A percentile compares a stretch with the other conserved stretches of the same genome.
Conservation (phyloP, 345 rosid species). For the Linum lewisii region DNA sequence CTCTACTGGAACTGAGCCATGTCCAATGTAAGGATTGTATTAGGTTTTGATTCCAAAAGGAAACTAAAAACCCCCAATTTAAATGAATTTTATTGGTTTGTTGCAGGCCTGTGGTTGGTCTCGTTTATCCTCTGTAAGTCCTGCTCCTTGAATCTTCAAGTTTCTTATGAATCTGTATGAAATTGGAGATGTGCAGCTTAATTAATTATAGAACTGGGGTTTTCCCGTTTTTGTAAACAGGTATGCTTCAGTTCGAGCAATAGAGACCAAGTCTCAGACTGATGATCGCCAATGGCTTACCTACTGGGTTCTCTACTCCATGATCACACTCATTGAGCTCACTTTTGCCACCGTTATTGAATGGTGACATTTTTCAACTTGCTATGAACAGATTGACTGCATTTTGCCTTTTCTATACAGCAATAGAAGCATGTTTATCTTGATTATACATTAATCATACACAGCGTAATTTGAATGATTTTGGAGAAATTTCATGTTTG, state of each 20-base stretch:
- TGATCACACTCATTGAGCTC: conserved; percentile 82
- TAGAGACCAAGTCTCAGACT: conserved; percentile 67
- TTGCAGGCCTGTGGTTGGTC: conserved; percentile 85
- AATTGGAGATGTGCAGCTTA: background rate
- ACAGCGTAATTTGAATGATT: no score
- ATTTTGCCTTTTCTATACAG: background rate
- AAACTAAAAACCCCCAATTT: conserved; percentile 2
- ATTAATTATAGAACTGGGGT: no score
- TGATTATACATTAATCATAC: no score
- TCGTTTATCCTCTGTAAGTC: conserved; percentile 90
- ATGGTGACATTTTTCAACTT: conserved; percentile 35
- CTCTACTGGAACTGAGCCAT: background rate
- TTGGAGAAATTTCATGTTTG: no score
- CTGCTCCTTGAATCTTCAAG: background rate
- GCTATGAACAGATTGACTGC: no score
- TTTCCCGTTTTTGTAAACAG: conserved; percentile 26
- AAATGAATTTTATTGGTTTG: conserved; percentile 14
- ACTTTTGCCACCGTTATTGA: conserved; percentile 83
- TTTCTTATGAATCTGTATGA: background rate
- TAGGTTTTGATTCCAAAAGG: background rate
- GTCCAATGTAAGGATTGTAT: background rate
- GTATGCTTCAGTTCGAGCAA: conserved; percentile 77
- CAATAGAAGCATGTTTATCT: background rate
- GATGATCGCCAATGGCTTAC: conserved; percentile 97
- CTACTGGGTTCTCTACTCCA: conserved; percentile 88